Base-by-base conservation (phyloP, 805 yeast species). In the Starmerella tilneyi region DNA sequence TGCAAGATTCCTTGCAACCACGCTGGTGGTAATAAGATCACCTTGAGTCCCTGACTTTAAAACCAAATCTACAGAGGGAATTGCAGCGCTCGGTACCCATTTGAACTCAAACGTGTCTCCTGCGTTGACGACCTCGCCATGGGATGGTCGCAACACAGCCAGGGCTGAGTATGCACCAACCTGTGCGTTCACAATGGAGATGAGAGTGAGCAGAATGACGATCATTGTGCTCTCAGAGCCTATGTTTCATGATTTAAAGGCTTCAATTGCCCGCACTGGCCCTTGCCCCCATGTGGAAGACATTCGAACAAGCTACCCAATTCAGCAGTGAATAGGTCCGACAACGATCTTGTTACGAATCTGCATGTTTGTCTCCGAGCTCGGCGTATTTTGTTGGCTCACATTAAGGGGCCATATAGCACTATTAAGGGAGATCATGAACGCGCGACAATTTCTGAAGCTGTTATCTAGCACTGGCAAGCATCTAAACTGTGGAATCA, bases 11-110 rank as follows among this genome's bases (percentile, higher is more conserved):
- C 51, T 22, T 12, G 62, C 65, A 47, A 61, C 59, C 29, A 56
- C 53, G 45, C 26, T 30, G 13, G 55, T 42, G 20, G 55, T 50
- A 12, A 24, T 31, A 21, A 60, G 49, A 43, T 55, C 46, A n/a
- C 44, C 19, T 20, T 53, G 36, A 20, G 43, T 50, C 13, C 63
- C 64, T 8, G 47, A 43, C 42, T 57, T 48, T 20, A 61, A 50
- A 11, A 59, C 44, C 31, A 61, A 43, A 48, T 57, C 56, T 32
- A 61, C 62, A 17, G 19, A 22, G 21, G 47, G 46, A 16, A 55
- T 51, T 5, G 40, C 30, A 26, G 54, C 30, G 26, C 56, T 45
- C 7, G 62, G 56, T 12, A 26, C 44, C 65, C 65, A 61, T 33
- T 50, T 56, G 39, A 61, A 45, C 32, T 46, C 39, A 38, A 46